Percentiles rank a stretch among this genome's conserved stretches.
phyloP scores from a whole-genome alignment of 495 filamentous ascomycete species.

The Podospora pseudopauciseta region DNA sequence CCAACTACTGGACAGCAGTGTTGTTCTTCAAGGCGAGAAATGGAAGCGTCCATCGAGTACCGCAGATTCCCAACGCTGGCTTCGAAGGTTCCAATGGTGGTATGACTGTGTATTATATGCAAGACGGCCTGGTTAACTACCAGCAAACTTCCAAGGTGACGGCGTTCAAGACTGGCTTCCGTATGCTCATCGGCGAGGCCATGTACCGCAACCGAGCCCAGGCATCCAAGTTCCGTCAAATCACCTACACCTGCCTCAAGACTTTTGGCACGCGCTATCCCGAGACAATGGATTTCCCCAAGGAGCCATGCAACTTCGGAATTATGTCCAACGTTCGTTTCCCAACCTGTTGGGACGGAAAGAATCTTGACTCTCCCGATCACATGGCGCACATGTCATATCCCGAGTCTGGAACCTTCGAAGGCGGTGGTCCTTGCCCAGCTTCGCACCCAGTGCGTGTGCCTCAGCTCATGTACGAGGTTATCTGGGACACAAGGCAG shows the following conservation, averaged over 20 bases:
- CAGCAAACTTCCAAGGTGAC: slow-evolving; percentile 40
- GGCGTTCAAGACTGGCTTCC: slow-evolving; percentile 55
- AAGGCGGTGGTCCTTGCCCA: slow-evolving; percentile 32
- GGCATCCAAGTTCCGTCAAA: slow-evolving; percentile 35
- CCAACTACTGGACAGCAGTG: slow-evolving; percentile 46
- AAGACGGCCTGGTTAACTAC: slow-evolving; percentile 21
- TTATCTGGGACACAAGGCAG: slow-evolving; percentile 38
- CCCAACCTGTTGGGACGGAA: slow-evolving; percentile 34
- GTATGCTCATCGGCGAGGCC: slow-evolving; percentile 71
- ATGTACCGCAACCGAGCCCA: slow-evolving; percentile 33
- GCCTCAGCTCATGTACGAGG: slow-evolving; percentile 41
- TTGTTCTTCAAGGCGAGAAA: slow-evolving; percentile 40
- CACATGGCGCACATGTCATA: slow-evolving; percentile 42
- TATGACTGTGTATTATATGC: slow-evolving; percentile 43
- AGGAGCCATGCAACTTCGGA: slow-evolving; percentile 33
- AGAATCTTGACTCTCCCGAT: slow-evolving; percentile 34
- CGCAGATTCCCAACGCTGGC: slow-evolving; percentile 24
- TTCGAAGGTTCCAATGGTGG: slow-evolving; percentile 29
- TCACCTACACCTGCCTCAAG: slow-evolving; percentile 42
- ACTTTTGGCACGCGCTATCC: slow-evolving; percentile 30
- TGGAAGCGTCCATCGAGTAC: slow-evolving; percentile 38
- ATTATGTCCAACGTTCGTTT: slow-evolving; percentile 44
- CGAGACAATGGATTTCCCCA: slow-evolving; percentile 34
- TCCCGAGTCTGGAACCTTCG: slow-evolving; percentile 33
- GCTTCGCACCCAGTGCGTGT: slow-evolving; percentile 34